Conservation (phyloP, 129 eudicot species). For the Deinandra increscens region DNA sequence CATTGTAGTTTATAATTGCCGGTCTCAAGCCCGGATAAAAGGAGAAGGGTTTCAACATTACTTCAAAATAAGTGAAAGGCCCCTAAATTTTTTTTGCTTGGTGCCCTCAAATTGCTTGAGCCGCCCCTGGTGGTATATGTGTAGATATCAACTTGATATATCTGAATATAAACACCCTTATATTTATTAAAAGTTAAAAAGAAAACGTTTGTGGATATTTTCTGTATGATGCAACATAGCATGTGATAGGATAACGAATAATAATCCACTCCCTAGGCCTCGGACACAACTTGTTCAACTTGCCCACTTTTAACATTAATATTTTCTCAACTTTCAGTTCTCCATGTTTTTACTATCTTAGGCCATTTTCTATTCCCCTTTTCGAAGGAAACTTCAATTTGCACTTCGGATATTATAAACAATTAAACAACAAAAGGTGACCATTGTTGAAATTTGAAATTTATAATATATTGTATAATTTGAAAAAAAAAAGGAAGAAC, state of each 20-base stretch:
- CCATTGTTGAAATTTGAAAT: neutral
- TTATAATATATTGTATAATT: too few relatives aligned
- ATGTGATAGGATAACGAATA: slow-evolving; percentile 29
- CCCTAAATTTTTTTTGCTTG: too few relatives aligned
- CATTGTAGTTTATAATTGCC: too few relatives aligned
- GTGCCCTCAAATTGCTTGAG: too few relatives aligned
- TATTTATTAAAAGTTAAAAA: too few relatives aligned
- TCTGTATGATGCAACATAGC: slow-evolving; percentile 31
- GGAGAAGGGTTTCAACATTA: too few relatives aligned
- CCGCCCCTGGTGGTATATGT: too few relatives aligned
- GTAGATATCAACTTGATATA: too few relatives aligned
- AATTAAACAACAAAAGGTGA: slow-evolving; percentile 25
- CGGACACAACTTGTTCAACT: slow-evolving; percentile 39
- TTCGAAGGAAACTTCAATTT: slow-evolving; percentile 24
- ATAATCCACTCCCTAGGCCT: slow-evolving; percentile 20
- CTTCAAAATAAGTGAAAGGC: too few relatives aligned
- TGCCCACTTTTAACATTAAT: slow-evolving; percentile 34
- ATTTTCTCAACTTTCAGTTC: slow-evolving; percentile 18
- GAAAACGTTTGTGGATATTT: slow-evolving; percentile 2
- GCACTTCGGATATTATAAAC: slow-evolving; percentile 33
- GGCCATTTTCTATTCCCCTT: slow-evolving; percentile 27
- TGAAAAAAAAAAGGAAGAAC: too few relatives aligned
- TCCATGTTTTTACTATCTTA: slow-evolving; percentile 26
- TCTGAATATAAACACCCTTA: too few relatives aligned
- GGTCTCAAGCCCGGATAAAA: too few relatives aligned